Evolutionary conservation across 176 grass and related monocot species (phyloP), one percentile per base, ranked within the genome.

Genomic region (Echinochloa phyllopogon): DNA sequence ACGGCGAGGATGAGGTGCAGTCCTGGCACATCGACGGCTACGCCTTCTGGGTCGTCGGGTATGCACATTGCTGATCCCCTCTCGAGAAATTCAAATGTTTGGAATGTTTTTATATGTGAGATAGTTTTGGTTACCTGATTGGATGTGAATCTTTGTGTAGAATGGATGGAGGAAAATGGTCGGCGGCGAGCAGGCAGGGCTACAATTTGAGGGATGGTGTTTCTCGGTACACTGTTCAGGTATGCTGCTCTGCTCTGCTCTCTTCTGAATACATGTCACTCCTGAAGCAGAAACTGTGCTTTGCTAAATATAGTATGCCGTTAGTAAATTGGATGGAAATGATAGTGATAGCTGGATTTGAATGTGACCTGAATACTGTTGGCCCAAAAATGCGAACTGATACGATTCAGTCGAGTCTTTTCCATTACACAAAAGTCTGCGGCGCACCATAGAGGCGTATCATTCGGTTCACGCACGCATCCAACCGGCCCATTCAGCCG

Each of bases 11-110:
- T 73, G 87, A 89, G 61, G 82, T 94, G 82, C 95, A 94, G 77
- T 94, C 92, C 7, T 97, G 95, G 95, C 92, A 97, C 65, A 91
- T 97, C 10, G 92, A 94, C 47, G 95, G 95, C 72, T 94, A 97
- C 21, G 86, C 87, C 55, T 97, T 97, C 81, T 94, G 95, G 95
- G 84, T 97, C 71, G 95, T 97, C 5, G 95, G 95, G 95, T 97
- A 94, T 6, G 76, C 4, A 4, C 4, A 36, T 40, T 41, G 3
- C 8, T 45, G 52, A 42, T 0, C 3, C 11, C 51, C 21, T 27
- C 42, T 65, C 24, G 40, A 27, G 2, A 29, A 53, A 20, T 10
- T 27, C 0, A 45, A 51, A 17, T 69, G 53, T 33, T 72, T 5
- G 39, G 25, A 23, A 15, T 41, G n/a, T n/a, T 8, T 36, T 13